phyloP scores from a whole-genome alignment of 352 stramenopile species.

The Globisporangium paroecandrum region DNA sequence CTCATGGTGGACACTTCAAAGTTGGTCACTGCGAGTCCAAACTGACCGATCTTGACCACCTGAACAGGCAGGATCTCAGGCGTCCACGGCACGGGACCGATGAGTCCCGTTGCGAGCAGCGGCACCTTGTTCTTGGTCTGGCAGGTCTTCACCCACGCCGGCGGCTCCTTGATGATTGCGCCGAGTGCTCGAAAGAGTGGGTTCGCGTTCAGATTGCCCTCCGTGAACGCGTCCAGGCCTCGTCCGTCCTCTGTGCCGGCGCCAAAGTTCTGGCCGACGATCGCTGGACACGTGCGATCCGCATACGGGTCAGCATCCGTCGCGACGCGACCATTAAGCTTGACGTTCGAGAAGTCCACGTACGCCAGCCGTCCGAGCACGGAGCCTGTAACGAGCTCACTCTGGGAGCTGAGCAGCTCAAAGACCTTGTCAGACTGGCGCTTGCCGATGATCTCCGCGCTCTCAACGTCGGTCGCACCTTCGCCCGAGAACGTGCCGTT shows the following conservation, averaged over 20 bases:
- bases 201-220: conserved; percentile 37
- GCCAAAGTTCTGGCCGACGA: conserved; percentile 50
- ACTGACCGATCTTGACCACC: conserved; percentile 46
- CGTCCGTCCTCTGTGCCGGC: conserved; percentile 45
- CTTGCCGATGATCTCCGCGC: conserved; percentile 38
- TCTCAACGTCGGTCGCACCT: conserved; percentile 28
- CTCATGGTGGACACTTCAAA: conserved; percentile 68
- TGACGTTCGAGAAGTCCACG: conserved; percentile 45
- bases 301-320: conserved; percentile 26
- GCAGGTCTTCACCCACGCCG: conserved; percentile 37
- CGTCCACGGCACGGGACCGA: conserved; percentile 35
- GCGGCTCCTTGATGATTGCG: conserved; percentile 27
- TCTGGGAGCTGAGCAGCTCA: conserved; percentile 20
- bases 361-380: conserved; percentile 35
- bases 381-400: conserved; percentile 24
- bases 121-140: conserved; percentile 38
- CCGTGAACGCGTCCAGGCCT: conserved; percentile 23
- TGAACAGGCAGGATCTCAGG: conserved; percentile 51
- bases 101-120: conserved; percentile 35
- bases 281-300: conserved; percentile 35
- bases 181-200: conserved; percentile 20
- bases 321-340: conserved; percentile 12
- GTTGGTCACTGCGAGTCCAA: conserved; percentile 44
- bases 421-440: conserved; percentile 33
- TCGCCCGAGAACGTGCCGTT: conserved; percentile 39